Percentiles rank a stretch among this genome's conserved stretches.
phyloP scores from a whole-genome alignment of 345 rosid genomes.

The Cardamine occulta region DNA sequence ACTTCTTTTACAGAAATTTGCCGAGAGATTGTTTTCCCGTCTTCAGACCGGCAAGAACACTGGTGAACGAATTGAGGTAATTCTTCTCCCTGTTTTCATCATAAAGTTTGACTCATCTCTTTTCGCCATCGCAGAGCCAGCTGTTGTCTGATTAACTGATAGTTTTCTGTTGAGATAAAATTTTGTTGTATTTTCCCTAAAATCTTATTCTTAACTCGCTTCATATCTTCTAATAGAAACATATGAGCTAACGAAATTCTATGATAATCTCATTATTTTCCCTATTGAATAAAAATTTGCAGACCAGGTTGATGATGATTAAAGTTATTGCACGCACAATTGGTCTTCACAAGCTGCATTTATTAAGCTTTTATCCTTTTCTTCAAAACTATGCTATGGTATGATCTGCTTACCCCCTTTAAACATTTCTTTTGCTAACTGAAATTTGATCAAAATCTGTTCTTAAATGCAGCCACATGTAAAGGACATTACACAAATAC shows the following conservation, averaged over 20 bases:
- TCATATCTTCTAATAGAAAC: background rate
- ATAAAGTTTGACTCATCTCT: background rate
- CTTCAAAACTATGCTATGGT: constrained; percentile 90
- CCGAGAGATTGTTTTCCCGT: constrained; percentile 82
- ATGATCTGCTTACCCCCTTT: constrained; percentile 23
- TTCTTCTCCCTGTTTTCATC: constrained; percentile 24
- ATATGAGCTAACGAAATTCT: background rate
- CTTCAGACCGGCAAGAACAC: constrained; percentile 71
- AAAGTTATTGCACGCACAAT: constrained; percentile 87
- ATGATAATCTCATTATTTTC: background rate
- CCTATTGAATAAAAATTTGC: constrained; percentile 38
- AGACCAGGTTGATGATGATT: constrained; percentile 94
- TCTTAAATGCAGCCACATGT: constrained; percentile 81
- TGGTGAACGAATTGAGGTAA: constrained; percentile 81
- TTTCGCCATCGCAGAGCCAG: background rate
- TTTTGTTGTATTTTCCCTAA: background rate
- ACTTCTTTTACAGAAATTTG: constrained; percentile 66
- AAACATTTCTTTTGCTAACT: background rate
- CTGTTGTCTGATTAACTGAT: background rate
- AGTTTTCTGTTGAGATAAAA: background rate
- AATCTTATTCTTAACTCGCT: background rate
- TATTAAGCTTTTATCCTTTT: constrained; percentile 74
- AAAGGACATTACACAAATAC: constrained; percentile 84
- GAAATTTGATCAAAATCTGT: constrained; percentile 22
- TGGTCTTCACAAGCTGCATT: constrained; percentile 85